Base-by-base conservation (phyloP, 805 yeast species). In the Ogataea parapolymorpha region DNA sequence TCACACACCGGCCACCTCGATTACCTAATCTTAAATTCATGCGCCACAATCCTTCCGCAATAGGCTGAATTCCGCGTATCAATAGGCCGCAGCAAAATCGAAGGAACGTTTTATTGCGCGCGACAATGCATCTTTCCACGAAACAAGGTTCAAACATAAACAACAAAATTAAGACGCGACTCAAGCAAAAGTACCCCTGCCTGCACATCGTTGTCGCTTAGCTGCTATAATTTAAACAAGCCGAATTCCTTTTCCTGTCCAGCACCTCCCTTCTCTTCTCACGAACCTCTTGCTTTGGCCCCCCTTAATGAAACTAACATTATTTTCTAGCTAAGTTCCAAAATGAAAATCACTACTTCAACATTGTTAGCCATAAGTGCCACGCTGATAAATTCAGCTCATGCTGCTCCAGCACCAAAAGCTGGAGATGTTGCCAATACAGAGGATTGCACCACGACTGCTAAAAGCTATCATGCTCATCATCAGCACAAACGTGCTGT, bases 401-500 rank as follows among this genome's bases (percentile, higher is more conserved):
- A 35, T 9, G 64, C 65, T 32, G 61, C 65, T 15, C 55, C 60
- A 36, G 54, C 50, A n/a, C 58, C 55, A 14, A 50, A 51, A 23
- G 70, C 67, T 30, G 45, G 62, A 32, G 77, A 75, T 46, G 65
- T 64, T 13, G 66, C 66, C 18, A 51, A 63, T 18, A 59, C 59
- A 18, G 58, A 62, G 13, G 70, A 59, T 45, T 71, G 74, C 48
- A 58, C 69, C 55, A 64, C 72, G 42, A 65, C 70, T 55, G 62
- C 55, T 12, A 59, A 40, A 24, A 17, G 51, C 18, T 61, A 63
- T 56, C 85, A 80, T 66, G 71, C 71, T 44, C 84, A 81, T 67
- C 82, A 74, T 66, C 75, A 66, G 60, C 81, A 73, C 63, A 78
- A 70, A 63, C 74, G 79, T 68, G 81, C 76, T 34, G 74, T 72